Conservation (phyloP, 345 rosid species). For the Draba incana region DNA sequence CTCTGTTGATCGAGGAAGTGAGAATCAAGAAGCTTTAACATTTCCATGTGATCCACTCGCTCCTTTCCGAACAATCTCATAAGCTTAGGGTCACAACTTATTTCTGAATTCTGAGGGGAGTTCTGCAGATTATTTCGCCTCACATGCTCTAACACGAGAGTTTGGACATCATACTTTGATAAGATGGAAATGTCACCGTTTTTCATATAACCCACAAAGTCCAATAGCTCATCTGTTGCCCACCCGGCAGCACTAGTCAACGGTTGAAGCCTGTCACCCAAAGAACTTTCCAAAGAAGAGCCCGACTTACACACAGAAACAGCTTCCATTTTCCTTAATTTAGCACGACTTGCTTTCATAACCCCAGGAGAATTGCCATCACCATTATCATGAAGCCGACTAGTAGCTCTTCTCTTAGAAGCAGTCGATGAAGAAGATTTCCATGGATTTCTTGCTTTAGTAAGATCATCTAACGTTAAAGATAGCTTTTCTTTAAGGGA, state of each 20-base stretch:
- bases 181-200: conserved; percentile 64
- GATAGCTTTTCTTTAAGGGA: conserved; percentile 69
- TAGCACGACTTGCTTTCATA: conserved; percentile 46
- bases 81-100: conserved; percentile 75
- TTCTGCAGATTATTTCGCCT: conserved; percentile 65
- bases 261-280: conserved; percentile 30
- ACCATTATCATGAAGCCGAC: conserved; percentile 41
- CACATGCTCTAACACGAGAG: conserved; percentile 73
- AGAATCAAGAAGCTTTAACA: conserved; percentile 82
- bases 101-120: conserved; percentile 57
- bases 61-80: conserved; percentile 62
- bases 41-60: conserved; percentile 72
- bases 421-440: conserved; percentile 46
- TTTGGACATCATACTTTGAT: conserved; percentile 71
- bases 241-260: conserved; percentile 50
- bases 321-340: conserved; percentile 53
- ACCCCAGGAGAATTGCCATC: conserved; percentile 43
- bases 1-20: conserved; percentile 64
- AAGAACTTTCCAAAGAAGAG: conserved; percentile 33
- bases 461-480: conserved; percentile 69
- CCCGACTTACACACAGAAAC: conserved; percentile 36
- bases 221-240: conserved; percentile 89
- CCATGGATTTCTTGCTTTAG: conserved; percentile 79
- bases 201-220: conserved; percentile 76
- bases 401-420: conserved; percentile 40